These are phyloP conservation scores for Phytopythium helicoides DNA, from an alignment of 352 stramenopile genomes.

Conservation along the genomic window DNA sequence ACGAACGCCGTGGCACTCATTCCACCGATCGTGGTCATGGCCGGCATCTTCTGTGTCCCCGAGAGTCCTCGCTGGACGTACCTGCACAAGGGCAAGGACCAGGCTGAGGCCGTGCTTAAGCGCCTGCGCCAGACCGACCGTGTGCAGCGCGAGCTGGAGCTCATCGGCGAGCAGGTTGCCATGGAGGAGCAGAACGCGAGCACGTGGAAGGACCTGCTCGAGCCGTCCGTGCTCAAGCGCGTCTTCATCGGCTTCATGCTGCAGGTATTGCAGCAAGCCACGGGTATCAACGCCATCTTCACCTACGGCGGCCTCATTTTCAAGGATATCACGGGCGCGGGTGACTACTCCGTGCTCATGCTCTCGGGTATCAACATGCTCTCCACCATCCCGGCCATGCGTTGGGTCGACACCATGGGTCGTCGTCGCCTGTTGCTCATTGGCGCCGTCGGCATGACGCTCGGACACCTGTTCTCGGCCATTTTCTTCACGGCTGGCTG, in stretches of 20 bases:
- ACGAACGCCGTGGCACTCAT: slow-evolving; percentile 25
- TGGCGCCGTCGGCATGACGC: no score
- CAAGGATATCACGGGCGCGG: no score
- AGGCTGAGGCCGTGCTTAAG: no score
- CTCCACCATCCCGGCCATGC: slow-evolving; percentile 25
- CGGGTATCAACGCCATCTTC: slow-evolving; percentile 38
- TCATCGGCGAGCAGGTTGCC: no score
- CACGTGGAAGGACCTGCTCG: slow-evolving; percentile 31
- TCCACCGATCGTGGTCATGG: slow-evolving; percentile 22
- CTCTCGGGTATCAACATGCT: slow-evolving; percentile 32
- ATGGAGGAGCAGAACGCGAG: no score
- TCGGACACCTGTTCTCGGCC: slow-evolving; percentile 24
- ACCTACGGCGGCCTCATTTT: no score
- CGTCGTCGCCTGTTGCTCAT: slow-evolving; percentile 27
- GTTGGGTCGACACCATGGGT: slow-evolving; percentile 29
- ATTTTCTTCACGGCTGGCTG: slow-evolving; percentile 27
- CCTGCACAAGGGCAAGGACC: no score
- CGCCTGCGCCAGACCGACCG: no score
- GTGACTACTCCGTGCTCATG: slow-evolving; percentile 19
- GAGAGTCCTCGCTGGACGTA: no score
- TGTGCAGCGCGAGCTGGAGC: no score
- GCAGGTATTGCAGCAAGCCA: slow-evolving; percentile 30
- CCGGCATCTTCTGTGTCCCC: no score
- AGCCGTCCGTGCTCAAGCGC: slow-evolving; percentile 17
- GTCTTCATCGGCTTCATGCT: slow-evolving; percentile 23